Conservation (phyloP, 345 rosid species). For the Psidium guajava region DNA sequence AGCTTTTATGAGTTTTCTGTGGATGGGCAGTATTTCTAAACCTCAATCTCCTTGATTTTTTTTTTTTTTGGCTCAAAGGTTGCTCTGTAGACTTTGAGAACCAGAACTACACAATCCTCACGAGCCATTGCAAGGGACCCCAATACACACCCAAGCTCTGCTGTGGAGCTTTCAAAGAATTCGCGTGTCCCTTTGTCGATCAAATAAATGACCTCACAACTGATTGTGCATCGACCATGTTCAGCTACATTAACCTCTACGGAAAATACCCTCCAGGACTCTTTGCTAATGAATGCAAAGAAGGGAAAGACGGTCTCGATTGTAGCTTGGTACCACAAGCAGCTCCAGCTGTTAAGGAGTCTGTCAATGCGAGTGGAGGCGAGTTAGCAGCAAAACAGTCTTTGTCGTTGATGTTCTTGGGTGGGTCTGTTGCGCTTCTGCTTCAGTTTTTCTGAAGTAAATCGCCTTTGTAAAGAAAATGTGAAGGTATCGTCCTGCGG, state of each 20-base stretch:
- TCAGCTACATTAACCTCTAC: slow-evolving; percentile 69
- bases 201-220: slow-evolving; percentile 32
- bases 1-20: not conserved
- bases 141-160: slow-evolving; percentile 40
- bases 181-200: slow-evolving; percentile 51
- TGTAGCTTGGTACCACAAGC: slow-evolving; percentile 14
- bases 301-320: slow-evolving; percentile 45
- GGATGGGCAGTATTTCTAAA: not conserved
- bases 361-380: not conserved
- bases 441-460: not conserved
- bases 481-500: not conserved
- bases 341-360: not conserved
- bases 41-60: not conserved
- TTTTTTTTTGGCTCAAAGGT: slow-evolving; percentile 12
- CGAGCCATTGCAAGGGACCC: slow-evolving; percentile 71
- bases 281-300: slow-evolving; percentile 54
- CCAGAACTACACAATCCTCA: slow-evolving; percentile 54
- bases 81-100: slow-evolving; percentile 48
- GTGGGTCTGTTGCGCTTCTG: not conserved
- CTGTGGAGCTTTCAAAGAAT: slow-evolving; percentile 43
- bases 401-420: not conserved
- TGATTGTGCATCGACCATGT: slow-evolving; percentile 69
- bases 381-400: not conserved
- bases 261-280: slow-evolving; percentile 83
- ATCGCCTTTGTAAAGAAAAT: not conserved